Percentiles rank a stretch among this genome's conserved stretches.
These are phyloP conservation scores for Porodaedalea pini DNA, from an alignment of 1,284 basidiomycete species.

Conservation along the genomic window DNA sequence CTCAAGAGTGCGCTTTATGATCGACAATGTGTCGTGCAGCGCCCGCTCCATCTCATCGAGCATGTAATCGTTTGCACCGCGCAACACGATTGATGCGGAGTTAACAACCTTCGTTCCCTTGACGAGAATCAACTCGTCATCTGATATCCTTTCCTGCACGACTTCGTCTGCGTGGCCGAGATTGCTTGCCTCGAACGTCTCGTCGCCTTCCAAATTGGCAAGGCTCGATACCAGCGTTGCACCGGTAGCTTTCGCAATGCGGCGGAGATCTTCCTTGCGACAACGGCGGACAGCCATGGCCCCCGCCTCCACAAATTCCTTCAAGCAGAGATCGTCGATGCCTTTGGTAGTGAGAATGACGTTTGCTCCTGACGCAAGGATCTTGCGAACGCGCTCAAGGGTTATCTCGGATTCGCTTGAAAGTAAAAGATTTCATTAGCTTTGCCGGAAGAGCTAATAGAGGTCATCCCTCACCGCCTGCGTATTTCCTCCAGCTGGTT, in stretches of 20 bases:
- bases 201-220: conserved; percentile 96
- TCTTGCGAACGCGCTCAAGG: conserved; percentile 93
- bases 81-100: conserved; percentile 89
- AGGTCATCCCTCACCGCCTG: conserved; percentile 57
- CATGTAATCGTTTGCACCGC: conserved; percentile 99
- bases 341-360: conserved; percentile 98
- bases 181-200: conserved; percentile 91
- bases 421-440: not conserved
- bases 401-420: conserved; percentile 93
- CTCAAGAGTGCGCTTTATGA: conserved; percentile 97
- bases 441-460: not conserved
- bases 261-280: conserved; percentile 94
- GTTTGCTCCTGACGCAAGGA: conserved; percentile 93
- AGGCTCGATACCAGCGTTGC: conserved; percentile 91
- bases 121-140: conserved; percentile 96
- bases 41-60: conserved; percentile 99
- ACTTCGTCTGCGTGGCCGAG: conserved; percentile 95
- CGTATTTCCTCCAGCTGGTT: conserved; percentile 96
- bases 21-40: conserved; percentile 90
- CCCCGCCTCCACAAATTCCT: conserved; percentile 98
- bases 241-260: conserved; percentile 97
- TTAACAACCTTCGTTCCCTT: conserved; percentile 97
- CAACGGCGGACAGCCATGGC: conserved; percentile 98
- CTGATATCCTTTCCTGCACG: conserved; percentile 94
- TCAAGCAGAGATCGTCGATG: conserved; percentile 96